These are phyloP conservation scores for Metschnikowia baotianmanensis DNA, from an alignment of 805 yeast genomes.

Conservation along the genomic window DNA sequence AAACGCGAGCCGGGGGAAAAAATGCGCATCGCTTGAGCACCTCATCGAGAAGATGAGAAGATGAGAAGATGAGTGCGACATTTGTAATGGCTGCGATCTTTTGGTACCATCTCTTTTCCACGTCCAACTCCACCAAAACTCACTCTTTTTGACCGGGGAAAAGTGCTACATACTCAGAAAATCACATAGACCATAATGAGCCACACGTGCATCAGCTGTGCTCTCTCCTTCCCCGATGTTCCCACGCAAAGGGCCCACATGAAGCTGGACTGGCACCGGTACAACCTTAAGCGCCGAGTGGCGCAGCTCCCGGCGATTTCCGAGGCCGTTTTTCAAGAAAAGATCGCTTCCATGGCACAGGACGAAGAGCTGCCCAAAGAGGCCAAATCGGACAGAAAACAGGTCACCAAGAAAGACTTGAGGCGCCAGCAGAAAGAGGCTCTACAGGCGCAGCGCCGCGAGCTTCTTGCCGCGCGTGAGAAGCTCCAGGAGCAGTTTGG, in stretches of 20 bases:
- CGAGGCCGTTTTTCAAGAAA: slow-evolving; percentile 23
- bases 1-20: no score
- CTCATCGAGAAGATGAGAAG: no score
- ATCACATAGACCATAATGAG: slow-evolving; percentile 8
- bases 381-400: slow-evolving; percentile 20
- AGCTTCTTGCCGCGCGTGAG: slow-evolving; percentile 33
- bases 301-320: slow-evolving; percentile 32
- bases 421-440: slow-evolving; percentile 51
- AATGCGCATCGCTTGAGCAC: no score
- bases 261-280: slow-evolving; percentile 47
- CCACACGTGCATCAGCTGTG: slow-evolving; percentile 38
- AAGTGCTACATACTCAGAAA: no score
- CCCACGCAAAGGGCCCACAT: slow-evolving; percentile 41
- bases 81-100: no score
- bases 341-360: slow-evolving; percentile 20
- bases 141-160: no score
- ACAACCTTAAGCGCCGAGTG: slow-evolving; percentile 43
- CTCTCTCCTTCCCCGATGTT: slow-evolving; percentile 36
- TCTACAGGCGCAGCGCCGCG: slow-evolving; percentile 46
- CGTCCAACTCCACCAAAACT: no score
- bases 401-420: slow-evolving; percentile 47
- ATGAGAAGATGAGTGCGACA: no score
- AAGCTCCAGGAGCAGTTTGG: slow-evolving; percentile 17
- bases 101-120: no score
- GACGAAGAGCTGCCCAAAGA: slow-evolving; percentile 22